These are phyloP conservation scores for Sicyos edulis DNA, from an alignment of 306 rosid species.

Conservation along the genomic window DNA sequence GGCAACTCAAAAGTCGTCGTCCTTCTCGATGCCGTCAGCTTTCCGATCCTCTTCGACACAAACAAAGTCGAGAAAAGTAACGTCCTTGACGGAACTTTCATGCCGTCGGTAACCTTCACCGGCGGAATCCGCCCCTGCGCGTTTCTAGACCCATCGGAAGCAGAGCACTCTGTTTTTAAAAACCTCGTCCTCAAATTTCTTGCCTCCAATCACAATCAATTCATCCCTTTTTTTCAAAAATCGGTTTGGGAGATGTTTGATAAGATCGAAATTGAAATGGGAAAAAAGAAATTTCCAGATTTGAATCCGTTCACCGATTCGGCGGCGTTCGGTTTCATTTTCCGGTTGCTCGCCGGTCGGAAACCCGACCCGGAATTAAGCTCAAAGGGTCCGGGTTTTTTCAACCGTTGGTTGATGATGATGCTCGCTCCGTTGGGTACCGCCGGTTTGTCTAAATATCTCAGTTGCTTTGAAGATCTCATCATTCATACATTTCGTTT, in stretches of 20 bases:
- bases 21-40: slow-evolving; percentile 51
- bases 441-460: slow-evolving; percentile 31
- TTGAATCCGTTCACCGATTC: slow-evolving; percentile 29
- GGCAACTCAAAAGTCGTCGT: slow-evolving; percentile 42
- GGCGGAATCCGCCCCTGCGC: slow-evolving; percentile 64
- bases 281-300: background rate
- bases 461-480: slow-evolving; percentile 42
- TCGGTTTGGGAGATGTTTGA: slow-evolving; percentile 26
- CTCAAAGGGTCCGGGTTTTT: slow-evolving; percentile 28
- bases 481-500: slow-evolving; percentile 31
- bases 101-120: slow-evolving; percentile 61
- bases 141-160: slow-evolving; percentile 53
- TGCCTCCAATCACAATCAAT: slow-evolving; percentile 21
- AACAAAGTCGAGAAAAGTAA: slow-evolving; percentile 44
- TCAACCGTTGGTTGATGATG: slow-evolving; percentile 36
- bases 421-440: slow-evolving; percentile 54
- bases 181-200: slow-evolving; percentile 35
- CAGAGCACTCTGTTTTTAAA: slow-evolving; percentile 42
- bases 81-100: slow-evolving; percentile 72
- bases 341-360: slow-evolving; percentile 35
- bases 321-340: slow-evolving; percentile 42
- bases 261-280: slow-evolving; percentile 31
- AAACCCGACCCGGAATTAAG: slow-evolving; percentile 33
- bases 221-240: slow-evolving; percentile 44
- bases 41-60: slow-evolving; percentile 54